A percentile compares a stretch with the other conserved stretches of the same genome.
These are phyloP conservation scores for Trichoderma atrobrunneum DNA, from an alignment of 2,329 filamentous ascomycete species.

Conservation along the genomic window DNA sequence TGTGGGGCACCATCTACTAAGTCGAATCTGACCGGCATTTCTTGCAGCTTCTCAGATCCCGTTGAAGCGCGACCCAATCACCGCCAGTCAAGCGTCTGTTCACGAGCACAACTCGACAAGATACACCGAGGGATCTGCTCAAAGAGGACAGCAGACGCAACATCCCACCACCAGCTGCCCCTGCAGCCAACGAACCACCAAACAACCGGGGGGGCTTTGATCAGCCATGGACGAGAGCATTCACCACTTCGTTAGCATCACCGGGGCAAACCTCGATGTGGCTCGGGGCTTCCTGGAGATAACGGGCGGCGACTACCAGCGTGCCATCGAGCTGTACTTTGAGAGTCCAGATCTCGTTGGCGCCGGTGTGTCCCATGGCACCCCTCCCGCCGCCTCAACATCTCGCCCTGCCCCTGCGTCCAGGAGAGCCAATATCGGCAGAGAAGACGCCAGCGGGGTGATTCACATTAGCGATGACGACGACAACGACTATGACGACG, in stretches of 20 bases:
- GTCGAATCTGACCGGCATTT: constrained; percentile 11
- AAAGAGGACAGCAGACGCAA: background rate
- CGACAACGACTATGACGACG: constrained; percentile 66
- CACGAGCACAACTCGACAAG: background rate
- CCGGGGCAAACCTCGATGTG: constrained; percentile 67
- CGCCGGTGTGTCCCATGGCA: constrained; percentile 30
- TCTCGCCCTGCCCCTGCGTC: constrained; percentile 33
- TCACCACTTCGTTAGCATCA: constrained; percentile 77
- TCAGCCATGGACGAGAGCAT: constrained; percentile 67
- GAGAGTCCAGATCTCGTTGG: constrained; percentile 73
- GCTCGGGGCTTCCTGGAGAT: constrained; percentile 82
- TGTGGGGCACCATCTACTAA: constrained; percentile 6
- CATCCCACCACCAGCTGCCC: background rate
- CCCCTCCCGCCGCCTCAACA: constrained; percentile 22
- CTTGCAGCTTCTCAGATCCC: constrained; percentile 6
- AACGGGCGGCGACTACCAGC: constrained; percentile 77
- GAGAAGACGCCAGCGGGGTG: constrained; percentile 38
- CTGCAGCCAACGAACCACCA: background rate
- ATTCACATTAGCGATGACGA: constrained; percentile 78
- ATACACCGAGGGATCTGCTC: background rate
- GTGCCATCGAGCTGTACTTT: constrained; percentile 87
- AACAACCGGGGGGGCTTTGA: background rate
- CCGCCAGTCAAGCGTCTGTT: background rate
- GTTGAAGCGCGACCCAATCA: background rate
- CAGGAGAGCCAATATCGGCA: constrained; percentile 27